Base-by-base conservation (phyloP, 1,139 yeast species). In the Spathaspora jeffriesii region DNA sequence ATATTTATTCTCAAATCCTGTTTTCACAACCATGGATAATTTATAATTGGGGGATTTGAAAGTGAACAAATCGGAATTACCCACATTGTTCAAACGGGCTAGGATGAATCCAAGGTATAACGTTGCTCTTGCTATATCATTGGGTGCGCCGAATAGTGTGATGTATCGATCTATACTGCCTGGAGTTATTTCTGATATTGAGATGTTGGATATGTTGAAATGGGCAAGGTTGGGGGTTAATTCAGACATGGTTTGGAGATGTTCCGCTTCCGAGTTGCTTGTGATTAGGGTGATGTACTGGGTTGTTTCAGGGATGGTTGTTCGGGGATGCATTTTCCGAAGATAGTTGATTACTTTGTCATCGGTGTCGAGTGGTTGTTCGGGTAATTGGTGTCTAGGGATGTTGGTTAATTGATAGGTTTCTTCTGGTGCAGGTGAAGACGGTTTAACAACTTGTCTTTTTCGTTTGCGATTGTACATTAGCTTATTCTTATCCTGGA, bases 11-110 rank as follows among this genome's bases (percentile, higher is more conserved):
- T 15, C 21, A 2, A 22, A 2, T n/a, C 11, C 42, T 44, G 25
- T 22, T 32, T 13, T 23, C 5, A 31, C 13, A 7, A 51, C 34
- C 15, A 54, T 22, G 5, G 53, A 51, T 8, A 61, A 34, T 15
- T 52, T 51, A 48, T 66, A 71, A 47, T 61, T 63, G 9, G 58
- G 46, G 1, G 76, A 68, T 46, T 71, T 71, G 40, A 73, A 61
- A 0, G 72, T 69, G 46, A 57, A 60, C 10, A 47, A 48, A 38
- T 61, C 63, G 17, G 47, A 44, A 14, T 55, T 47, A 21, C 54
- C 44, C 25, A 64, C 44, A 43, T 64, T 63, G 52, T 70, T 69
- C 27, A 68, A 44, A 31, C 57, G 57, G 2, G 63, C 64, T 20
- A 64, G 45, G 0, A 60, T 30, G 50, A 56, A 70, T 2, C 65